Conservation (phyloP, 192 early-diverging fungal species). For the Coemansia sp. region DNA sequence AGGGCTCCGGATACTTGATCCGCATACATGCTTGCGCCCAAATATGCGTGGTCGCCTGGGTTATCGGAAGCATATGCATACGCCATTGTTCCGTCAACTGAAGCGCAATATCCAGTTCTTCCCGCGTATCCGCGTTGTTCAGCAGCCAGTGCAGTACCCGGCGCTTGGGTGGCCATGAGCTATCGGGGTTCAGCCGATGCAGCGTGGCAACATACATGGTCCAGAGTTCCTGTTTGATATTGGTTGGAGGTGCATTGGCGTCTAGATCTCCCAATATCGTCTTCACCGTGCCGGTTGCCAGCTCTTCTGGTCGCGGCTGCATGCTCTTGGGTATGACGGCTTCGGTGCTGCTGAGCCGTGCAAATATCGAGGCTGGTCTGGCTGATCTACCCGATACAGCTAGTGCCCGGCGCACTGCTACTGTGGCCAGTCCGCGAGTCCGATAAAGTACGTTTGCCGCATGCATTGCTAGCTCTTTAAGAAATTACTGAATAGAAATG, state of each 20-base stretch:
- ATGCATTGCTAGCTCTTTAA: slow-evolving; percentile 15
- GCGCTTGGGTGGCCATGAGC: slow-evolving; percentile 22
- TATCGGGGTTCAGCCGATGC: slow-evolving; percentile 11
- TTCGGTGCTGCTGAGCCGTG: slow-evolving; percentile 16
- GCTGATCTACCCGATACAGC: neutral
- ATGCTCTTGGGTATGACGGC: slow-evolving; percentile 19
- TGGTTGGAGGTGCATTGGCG: slow-evolving; percentile 4
- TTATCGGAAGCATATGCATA: slow-evolving; percentile 31
- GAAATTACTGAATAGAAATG: neutral
- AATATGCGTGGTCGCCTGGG: slow-evolving; percentile 39
- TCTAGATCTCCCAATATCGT: slow-evolving; percentile 11
- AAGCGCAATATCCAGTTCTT: slow-evolving; percentile 31
- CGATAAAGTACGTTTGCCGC: slow-evolving; percentile 4
- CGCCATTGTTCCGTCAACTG: slow-evolving; percentile 34
- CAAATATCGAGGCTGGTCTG: neutral
- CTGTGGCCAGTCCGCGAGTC: slow-evolving; percentile 3
- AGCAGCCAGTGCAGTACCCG: slow-evolving; percentile 36
- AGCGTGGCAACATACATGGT: slow-evolving; percentile 25
- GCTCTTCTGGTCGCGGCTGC: slow-evolving; percentile 16
- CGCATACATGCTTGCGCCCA: slow-evolving; percentile 36
- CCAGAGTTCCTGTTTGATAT: slow-evolving; percentile 33
- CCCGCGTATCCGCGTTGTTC: slow-evolving; percentile 14
- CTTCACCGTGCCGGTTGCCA: neutral
- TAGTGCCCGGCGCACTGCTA: neutral
- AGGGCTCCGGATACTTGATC: slow-evolving; percentile 20